Percentiles rank a stretch among this genome's conserved stretches.
These are phyloP conservation scores for Multifurca ochricompacta DNA, from an alignment of 768 basidiomycete species.

Conservation along the genomic window DNA sequence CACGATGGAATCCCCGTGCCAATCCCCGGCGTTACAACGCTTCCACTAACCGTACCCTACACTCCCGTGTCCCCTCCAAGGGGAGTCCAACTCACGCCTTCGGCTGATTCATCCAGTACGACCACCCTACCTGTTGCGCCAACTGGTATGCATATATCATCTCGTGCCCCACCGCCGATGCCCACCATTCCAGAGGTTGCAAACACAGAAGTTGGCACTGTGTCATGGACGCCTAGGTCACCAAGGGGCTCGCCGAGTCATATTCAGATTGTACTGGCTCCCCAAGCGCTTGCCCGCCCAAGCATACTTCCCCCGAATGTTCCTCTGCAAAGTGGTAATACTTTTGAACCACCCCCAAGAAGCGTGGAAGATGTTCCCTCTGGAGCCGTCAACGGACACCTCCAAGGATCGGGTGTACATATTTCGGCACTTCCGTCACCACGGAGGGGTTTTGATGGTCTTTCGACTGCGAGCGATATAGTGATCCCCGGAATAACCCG, in stretches of 20 bases:
- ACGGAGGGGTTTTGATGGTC: neutral
- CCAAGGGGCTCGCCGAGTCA: neutral
- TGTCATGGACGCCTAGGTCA: slow-evolving; percentile 2
- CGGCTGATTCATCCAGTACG: slow-evolving; percentile 13
- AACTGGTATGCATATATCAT: neutral
- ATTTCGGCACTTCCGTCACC: slow-evolving; percentile 3
- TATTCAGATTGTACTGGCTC: neutral
- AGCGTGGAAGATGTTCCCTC: neutral
- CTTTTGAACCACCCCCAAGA: slow-evolving; percentile 9
- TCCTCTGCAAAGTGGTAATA: neutral
- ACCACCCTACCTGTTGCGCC: slow-evolving; percentile 17
- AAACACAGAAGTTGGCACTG: slow-evolving; percentile 14
- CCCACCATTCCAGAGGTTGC: slow-evolving; percentile 19
- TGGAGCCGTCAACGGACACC: neutral
- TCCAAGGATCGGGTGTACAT: neutral
- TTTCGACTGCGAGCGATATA: neutral
- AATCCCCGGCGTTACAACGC: neutral
- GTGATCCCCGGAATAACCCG: neutral
- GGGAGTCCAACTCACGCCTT: neutral
- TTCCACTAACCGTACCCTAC: neutral
- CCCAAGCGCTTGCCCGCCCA: neutral
- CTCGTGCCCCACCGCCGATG: slow-evolving; percentile 10
- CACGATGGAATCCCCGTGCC: neutral
- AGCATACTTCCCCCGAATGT: neutral
- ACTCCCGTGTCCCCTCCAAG: neutral